Base-by-base conservation (phyloP, 805 yeast species). In the Yamadazyma takamatsuzukensis region DNA sequence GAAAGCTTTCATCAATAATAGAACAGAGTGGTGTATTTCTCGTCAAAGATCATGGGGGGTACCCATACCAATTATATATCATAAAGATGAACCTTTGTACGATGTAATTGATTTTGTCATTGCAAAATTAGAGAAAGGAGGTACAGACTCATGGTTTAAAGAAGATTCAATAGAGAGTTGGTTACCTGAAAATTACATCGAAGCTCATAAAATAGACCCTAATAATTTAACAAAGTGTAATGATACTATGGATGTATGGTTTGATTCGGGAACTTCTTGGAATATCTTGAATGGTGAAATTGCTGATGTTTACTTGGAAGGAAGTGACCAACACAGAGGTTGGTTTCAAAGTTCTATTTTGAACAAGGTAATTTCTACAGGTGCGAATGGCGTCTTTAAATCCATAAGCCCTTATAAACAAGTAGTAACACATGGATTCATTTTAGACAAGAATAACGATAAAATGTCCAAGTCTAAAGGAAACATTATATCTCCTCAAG, bases 191-290 rank as follows among this genome's bases (percentile, higher is more conserved):
- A 11, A 34, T 2, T 36, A 31, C 13, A 10, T 23, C 5, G 15
- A 21, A 11, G 12, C 22, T 8, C 66, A 63, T 2, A 45, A 57
- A 2, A 62, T 64, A 34, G 56, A 48, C 61, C 18, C 80, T 78
- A 0, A 34, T 47, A 46, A 63, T 2, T 83, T 69, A 41, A 49
- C 51, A 15, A 82, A 85, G 48, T 90, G 96, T 1, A 73, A 68
- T 27, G 98, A 93, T 47, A 93, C 98, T 0, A 83, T 93, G 88
- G 99, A 93, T 59, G 98, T 93, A 13, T 93, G 99, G 99, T 90
- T 93, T 61, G 99, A 93, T 56, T 83, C 95, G 24, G 99, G 99
- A 0, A 76, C 95, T 0, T 80, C 93, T 21, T 93, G 98, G 97
- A 72, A 77, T 8, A 70, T 75, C 27, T 62, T 83, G 14, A 56